Conservation (phyloP, 1,284 basidiomycete genomes). For the Pseudozyma sp. region DNA sequence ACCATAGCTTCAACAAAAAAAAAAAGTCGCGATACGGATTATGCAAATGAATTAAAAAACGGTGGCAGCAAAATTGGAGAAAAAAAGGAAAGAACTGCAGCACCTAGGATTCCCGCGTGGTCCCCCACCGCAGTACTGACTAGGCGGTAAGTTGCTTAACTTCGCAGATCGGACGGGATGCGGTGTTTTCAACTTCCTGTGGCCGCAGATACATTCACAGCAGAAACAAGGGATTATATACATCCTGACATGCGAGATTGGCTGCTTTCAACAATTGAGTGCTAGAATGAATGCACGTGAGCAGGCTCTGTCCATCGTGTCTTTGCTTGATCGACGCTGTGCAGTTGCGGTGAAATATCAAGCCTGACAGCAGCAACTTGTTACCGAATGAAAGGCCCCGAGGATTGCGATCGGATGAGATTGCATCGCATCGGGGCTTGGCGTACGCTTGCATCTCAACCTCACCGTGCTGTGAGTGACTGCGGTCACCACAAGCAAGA, state of each 20-base stretch:
- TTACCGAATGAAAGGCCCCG: too few species aligned
- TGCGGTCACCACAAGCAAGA: not conserved
- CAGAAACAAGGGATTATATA: too few species aligned
- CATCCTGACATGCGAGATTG: too few species aligned
- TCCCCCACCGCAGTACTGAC: constrained; percentile 87
- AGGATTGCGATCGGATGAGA: too few species aligned
- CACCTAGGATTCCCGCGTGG: constrained; percentile 84
- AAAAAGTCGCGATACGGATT: too few species aligned
- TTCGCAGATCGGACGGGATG: constrained; percentile 84
- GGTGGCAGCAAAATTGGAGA: not conserved
- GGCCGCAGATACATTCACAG: too few species aligned
- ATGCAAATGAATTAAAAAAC: not conserved
- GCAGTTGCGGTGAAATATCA: not conserved
- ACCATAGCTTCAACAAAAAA: too few species aligned
- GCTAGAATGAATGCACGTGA: too few species aligned
- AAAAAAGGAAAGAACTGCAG: constrained; percentile 75
- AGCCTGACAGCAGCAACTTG: too few species aligned
- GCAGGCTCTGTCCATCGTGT: too few species aligned
- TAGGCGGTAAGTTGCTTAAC: constrained; percentile 77
- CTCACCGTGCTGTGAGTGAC: too few species aligned
- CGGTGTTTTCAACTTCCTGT: constrained; percentile 83
- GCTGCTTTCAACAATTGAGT: too few species aligned
- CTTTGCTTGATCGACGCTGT: not conserved
- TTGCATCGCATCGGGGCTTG: not conserved
- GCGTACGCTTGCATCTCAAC: not conserved